These are phyloP conservation scores for Rhynchospora breviuscula DNA, from an alignment of 176 grass and related monocot species.

Conservation along the genomic window DNA sequence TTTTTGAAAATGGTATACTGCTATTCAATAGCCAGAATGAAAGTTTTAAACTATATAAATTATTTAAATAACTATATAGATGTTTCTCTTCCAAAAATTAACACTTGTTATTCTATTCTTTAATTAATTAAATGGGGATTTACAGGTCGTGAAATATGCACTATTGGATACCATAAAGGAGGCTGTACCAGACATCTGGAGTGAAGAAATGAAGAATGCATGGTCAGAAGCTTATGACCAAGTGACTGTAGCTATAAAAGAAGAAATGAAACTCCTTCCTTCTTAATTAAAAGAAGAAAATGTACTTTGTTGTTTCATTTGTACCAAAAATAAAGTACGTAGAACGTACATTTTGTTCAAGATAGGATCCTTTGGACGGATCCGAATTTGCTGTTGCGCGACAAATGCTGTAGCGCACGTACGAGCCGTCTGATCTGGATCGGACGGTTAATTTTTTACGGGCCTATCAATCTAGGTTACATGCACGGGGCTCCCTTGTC, in stretches of 20 bases:
- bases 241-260: constrained; percentile 59
- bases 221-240: constrained; percentile 69
- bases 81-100: not conserved
- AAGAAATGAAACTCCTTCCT: constrained; percentile 50
- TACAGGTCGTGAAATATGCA: constrained; percentile 56
- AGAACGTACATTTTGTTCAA: not conserved
- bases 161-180: constrained; percentile 63
- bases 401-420: too few species aligned
- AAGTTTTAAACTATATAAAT: not conserved
- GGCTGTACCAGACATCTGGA: constrained; percentile 58
- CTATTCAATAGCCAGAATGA: not conserved
- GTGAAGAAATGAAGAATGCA: constrained; percentile 62
- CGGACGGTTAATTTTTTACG: too few species aligned
- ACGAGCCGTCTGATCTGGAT: too few species aligned
- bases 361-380: not conserved
- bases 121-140: not conserved
- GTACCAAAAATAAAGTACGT: not conserved
- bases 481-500: too few species aligned
- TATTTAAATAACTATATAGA: not conserved
- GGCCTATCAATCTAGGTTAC: too few species aligned
- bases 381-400: too few species aligned
- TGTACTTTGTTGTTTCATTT: not conserved
- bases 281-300: not conserved
- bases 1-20: not conserved
- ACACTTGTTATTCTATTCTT: not conserved